Percentiles rank a stretch among this genome's conserved stretches.
Evolutionary conservation across 2,329 filamentous ascomycete genomes (phyloP).

Genomic region (Clarireedia hainanense): DNA sequence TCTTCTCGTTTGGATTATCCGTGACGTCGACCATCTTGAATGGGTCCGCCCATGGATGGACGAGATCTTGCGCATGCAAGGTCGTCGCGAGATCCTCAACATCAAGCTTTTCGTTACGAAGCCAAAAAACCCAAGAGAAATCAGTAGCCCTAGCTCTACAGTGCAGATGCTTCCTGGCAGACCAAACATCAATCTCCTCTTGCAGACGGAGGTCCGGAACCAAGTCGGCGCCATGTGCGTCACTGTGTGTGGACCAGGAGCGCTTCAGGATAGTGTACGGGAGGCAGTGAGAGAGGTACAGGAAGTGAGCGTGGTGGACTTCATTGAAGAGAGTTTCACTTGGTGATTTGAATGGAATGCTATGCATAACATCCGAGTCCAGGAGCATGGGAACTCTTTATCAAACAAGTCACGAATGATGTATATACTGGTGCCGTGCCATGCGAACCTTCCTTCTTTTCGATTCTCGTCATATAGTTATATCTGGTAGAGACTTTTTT

Average conservation of each 20-base stretch:
- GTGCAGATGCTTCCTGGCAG: constrained; percentile 91
- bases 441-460: background rate
- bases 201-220: constrained; percentile 72
- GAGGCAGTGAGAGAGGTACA: constrained; percentile 57
- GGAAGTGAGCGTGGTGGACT: constrained; percentile 58
- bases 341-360: constrained; percentile 20
- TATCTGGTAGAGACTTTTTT: background rate
- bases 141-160: constrained; percentile 65
- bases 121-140: constrained; percentile 69
- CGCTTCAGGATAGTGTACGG: constrained; percentile 68
- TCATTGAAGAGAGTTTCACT: constrained; percentile 71
- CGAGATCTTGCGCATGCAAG: constrained; percentile 65
- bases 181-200: constrained; percentile 71
- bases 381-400: too few species aligned
- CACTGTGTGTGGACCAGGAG: constrained; percentile 69
- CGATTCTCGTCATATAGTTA: background rate
- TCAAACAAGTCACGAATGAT: too few species aligned
- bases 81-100: constrained; percentile 72
- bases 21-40: constrained; percentile 79
- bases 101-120: constrained; percentile 88
- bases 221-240: constrained; percentile 87
- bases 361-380: background rate
- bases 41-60: constrained; percentile 89
- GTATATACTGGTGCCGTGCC: too few species aligned
- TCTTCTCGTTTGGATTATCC: constrained; percentile 86